Evolutionary conservation across 1,284 basidiomycete genomes (phyloP).

Genomic region (Trichosporon ovoides): DNA sequence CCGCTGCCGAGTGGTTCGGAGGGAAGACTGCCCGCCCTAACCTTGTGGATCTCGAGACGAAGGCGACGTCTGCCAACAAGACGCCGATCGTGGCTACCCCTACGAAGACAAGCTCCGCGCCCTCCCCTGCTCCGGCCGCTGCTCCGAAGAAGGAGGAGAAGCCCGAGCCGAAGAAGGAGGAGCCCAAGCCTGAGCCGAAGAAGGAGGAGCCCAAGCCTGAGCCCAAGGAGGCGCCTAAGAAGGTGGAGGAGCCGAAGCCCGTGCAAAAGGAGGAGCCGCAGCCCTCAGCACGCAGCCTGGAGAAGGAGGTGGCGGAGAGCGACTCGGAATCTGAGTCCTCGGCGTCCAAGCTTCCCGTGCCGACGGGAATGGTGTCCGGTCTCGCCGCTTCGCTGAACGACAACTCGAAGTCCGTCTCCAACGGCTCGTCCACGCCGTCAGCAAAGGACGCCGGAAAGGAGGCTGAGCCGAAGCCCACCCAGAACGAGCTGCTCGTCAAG

Average conservation of each 20-base stretch:
- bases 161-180: conserved; percentile 20
- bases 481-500: conserved; percentile 65
- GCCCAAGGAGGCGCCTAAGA: conserved; percentile 3
- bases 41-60: conserved; percentile 54
- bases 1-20: conserved; percentile 75
- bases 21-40: conserved; percentile 73
- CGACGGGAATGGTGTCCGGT: background rate
- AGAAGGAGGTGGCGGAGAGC: background rate
- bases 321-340: background rate
- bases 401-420: background rate
- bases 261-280: conserved; percentile 10
- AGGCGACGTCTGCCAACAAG: conserved; percentile 42
- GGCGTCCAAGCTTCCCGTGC: conserved; percentile 8
- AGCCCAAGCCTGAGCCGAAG: conserved; percentile 16
- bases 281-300: conserved; percentile 2
- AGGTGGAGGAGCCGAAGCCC: conserved; percentile 4
- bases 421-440: background rate
- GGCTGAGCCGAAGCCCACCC: background rate
- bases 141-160: conserved; percentile 16
- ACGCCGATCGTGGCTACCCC: conserved; percentile 45
- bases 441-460: conserved; percentile 14
- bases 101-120: conserved; percentile 9
- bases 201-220: conserved; percentile 3
- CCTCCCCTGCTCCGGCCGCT: background rate
- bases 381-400: background rate